Evolutionary conservation across 2,329 filamentous ascomycete genomes (phyloP).

Genomic region (Grosmannia huntii): DNA sequence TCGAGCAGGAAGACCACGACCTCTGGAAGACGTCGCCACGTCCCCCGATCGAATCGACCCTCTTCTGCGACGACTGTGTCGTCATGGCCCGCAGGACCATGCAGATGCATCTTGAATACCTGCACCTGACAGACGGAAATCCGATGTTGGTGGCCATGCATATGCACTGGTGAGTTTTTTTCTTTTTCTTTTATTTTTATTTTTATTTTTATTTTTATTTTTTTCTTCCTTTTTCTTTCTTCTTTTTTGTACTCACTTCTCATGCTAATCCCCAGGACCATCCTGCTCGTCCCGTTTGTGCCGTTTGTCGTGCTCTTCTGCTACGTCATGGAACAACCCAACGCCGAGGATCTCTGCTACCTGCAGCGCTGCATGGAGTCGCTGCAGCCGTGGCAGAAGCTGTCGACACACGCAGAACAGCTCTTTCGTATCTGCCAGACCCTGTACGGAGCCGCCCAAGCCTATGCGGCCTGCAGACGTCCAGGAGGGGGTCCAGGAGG

Average conservation of each 20-base stretch:
- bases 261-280: conserved; percentile 26
- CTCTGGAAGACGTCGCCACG: neutral
- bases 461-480: conserved; percentile 28
- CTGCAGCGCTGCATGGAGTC: conserved; percentile 45
- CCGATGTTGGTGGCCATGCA: conserved; percentile 29
- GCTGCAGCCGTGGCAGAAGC: conserved; percentile 34
- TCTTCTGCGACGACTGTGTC: conserved; percentile 29
- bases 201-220: no score
- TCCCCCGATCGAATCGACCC: conserved; percentile 1
- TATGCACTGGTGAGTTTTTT: conserved; percentile 39
- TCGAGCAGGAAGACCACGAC: neutral
- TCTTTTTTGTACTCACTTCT: no score
- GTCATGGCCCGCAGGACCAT: conserved; percentile 36
- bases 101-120: conserved; percentile 16
- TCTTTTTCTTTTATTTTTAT: no score
- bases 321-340: conserved; percentile 40
- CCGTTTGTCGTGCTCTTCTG: conserved; percentile 49
- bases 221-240: no score
- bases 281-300: conserved; percentile 43
- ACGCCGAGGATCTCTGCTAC: conserved; percentile 39
- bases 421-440: conserved; percentile 49
- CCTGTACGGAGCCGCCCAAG: conserved; percentile 45
- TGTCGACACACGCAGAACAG: conserved; percentile 46
- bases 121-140: conserved; percentile 22
- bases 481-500: neutral